phyloP scores from a whole-genome alignment of 2,329 filamentous ascomycete genomes.

The Colletotrichum sp. region DNA sequence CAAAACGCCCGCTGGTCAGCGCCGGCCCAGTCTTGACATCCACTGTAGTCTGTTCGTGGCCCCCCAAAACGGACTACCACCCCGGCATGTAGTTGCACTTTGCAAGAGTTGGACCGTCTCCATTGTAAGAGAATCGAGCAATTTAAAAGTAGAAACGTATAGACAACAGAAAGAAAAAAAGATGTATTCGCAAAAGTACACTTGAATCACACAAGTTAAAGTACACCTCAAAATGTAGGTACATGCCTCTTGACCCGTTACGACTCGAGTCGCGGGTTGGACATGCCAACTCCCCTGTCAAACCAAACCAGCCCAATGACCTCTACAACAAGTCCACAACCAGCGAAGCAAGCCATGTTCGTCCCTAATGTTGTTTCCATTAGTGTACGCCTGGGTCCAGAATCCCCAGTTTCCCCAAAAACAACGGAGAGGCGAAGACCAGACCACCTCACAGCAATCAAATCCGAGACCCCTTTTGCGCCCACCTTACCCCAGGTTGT shows the following conservation, averaged over 20 bases:
- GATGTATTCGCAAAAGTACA: background rate
- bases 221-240: background rate
- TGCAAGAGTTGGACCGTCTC: background rate
- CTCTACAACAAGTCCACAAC: background rate
- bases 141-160: background rate
- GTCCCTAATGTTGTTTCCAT: constrained; percentile 9
- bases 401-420: background rate
- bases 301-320: background rate
- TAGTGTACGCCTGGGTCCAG: background rate
- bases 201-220: background rate
- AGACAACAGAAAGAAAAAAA: background rate
- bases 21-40: constrained; percentile 1
- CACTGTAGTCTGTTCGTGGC: background rate
- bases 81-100: background rate
- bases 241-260: background rate
- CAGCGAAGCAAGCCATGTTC: background rate
- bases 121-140: background rate
- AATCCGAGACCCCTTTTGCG: constrained; percentile 13
- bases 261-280: background rate
- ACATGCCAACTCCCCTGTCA: background rate
- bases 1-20: constrained; percentile 17
- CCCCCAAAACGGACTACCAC: background rate
- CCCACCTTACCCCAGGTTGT: constrained; percentile 17
- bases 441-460: background rate
- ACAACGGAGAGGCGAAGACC: background rate